phyloP scores from a whole-genome alignment of 257 asterid genomes.

The Echium plantagineum region DNA sequence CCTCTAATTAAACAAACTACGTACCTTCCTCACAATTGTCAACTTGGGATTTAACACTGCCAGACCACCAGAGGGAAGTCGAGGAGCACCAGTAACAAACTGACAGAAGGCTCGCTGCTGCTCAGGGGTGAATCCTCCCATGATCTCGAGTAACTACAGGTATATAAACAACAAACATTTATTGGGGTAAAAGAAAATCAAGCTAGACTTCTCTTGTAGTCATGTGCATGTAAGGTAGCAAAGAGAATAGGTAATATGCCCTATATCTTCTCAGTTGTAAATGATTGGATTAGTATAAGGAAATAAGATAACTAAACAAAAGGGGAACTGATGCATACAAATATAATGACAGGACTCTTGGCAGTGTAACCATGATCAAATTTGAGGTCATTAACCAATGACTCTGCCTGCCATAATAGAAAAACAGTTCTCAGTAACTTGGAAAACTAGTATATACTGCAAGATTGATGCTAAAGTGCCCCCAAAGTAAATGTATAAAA shows the following conservation, averaged over 20 bases:
- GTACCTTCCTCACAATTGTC: conserved; percentile 96
- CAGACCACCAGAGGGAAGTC: no score
- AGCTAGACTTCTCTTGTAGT: background rate
- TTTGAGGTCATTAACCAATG: conserved; percentile 84
- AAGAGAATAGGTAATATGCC: background rate
- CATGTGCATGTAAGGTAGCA: background rate
- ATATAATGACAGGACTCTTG: conserved; percentile 76
- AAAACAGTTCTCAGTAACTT: background rate
- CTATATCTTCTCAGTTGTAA: no score
- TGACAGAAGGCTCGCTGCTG: no score
- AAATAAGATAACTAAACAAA: background rate
- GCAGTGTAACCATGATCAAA: conserved; percentile 98
- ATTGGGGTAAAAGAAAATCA: background rate
- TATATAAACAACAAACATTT: conserved; percentile 6
- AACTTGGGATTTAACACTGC: no score
- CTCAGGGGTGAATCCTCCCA: no score
- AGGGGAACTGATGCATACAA: conserved; percentile 34
- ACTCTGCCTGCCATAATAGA: conserved; percentile 57
- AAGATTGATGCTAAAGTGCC: background rate
- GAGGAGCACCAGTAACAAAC: no score
- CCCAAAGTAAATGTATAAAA: conserved; percentile 9
- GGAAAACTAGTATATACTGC: background rate
- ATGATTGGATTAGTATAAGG: no score
- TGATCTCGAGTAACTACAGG: no score
- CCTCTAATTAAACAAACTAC: background rate